Base-by-base conservation (phyloP, 2,329 filamentous ascomycete species). In the Fusarium nelsonii region DNA sequence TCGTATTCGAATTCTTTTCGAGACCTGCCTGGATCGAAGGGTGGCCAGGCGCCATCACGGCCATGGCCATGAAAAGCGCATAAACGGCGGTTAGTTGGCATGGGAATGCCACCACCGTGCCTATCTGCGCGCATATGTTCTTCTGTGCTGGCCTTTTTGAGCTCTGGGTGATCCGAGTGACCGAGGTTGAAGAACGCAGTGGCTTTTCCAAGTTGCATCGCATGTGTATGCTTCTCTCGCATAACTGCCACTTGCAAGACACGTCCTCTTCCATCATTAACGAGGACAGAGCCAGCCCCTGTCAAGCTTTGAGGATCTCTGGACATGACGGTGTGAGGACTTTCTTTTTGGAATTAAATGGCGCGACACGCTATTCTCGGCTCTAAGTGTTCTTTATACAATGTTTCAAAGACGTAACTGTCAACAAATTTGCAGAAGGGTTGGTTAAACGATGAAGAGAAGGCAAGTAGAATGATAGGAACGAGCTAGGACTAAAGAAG, bases 21-120 rank as follows among this genome's bases (percentile, higher is more conserved):
- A 26, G 52, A 14, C 26, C 32, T 43, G 15, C 63, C 57, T 30
- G 69, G 63, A 16, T 72, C 56, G n/a, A 62, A 34, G 3, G 69
- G 63, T 15, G 69, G 69, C 65, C 65, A 72, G 14, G 58, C 55
- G 18, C 63, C 43, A 33, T 44, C 36, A 49, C 18, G 39, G 7
- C 58, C 69, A 32, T 59, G 58, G 7, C 56, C 54, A 36, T 33
- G n/a, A 18, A 30, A 15, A 39, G 39, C 43, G 33, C 51, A 48
- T 40, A 26, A 10, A n/a, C n/a, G 32, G 33, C 26, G 41, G 18
- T 34, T 30, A 10, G 14, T 37, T 15, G 3, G 5, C 49, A 48
- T 46, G 4, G 37, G 23, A 28, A 12, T 20, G 32, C 6, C n/a
- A 10, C 26, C 32, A 3, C 16, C 16, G 20, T 30, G 8, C 14